Conservation (phyloP, 2,329 filamentous ascomycete species). For the Ophiocordyceps polyrhachis-furcata region DNA sequence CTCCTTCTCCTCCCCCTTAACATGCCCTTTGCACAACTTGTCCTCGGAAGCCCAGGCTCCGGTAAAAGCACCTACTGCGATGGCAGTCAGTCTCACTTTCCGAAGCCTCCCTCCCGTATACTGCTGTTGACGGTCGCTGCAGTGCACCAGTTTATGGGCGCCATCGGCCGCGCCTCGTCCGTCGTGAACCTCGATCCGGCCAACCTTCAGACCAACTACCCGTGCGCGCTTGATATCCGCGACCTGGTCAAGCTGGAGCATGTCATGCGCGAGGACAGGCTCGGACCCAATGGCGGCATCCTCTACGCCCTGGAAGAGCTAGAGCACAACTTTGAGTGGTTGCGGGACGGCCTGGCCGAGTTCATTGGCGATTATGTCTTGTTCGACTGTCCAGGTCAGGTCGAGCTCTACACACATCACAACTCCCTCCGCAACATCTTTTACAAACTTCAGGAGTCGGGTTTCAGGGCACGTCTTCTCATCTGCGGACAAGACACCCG, state of each 20-base stretch:
- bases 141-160: constrained; percentile 95
- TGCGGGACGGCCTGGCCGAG: constrained; percentile 62
- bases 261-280: constrained; percentile 76
- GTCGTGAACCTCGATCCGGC: constrained; percentile 94
- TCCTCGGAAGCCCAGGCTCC: constrained; percentile 84
- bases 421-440: constrained; percentile 83
- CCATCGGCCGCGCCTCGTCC: constrained; percentile 86
- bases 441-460: constrained; percentile 72
- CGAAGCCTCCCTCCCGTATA: neutral
- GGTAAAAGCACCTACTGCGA: constrained; percentile 98
- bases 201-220: constrained; percentile 82
- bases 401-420: constrained; percentile 94
- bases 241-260: constrained; percentile 79
- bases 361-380: constrained; percentile 81
- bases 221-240: constrained; percentile 78
- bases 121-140: neutral
- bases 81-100: constrained; percentile 46
- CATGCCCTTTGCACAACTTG: constrained; percentile 55
- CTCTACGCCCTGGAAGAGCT: constrained; percentile 90
- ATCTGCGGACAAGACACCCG: neutral
- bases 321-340: constrained; percentile 85
- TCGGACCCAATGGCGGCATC: constrained; percentile 85
- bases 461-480: constrained; percentile 53
- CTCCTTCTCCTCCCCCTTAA: constrained; percentile 4
- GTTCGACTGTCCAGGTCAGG: constrained; percentile 93